These are phyloP conservation scores for Trichoderma cornu-damae DNA, from an alignment of 2,329 filamentous ascomycete species.

Conservation along the genomic window DNA sequence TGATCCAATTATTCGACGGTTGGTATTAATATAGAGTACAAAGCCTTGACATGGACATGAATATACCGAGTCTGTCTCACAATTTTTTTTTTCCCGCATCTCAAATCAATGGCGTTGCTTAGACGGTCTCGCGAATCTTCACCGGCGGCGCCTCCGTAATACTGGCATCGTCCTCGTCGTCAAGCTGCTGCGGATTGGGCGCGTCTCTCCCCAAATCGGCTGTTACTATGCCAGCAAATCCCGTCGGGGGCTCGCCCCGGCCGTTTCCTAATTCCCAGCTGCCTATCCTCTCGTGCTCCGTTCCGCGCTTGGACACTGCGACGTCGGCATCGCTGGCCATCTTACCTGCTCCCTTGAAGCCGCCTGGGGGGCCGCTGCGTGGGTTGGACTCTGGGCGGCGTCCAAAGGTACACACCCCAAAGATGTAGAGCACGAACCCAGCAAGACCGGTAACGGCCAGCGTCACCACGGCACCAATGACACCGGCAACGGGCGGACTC, in stretches of 20 bases:
- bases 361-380: conserved; percentile 27
- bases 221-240: conserved; percentile 25
- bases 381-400: conserved; percentile 19
- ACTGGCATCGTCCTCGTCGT: conserved; percentile 29
- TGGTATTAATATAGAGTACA: not conserved
- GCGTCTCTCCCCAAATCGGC: conserved; percentile 20
- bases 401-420: conserved; percentile 33
- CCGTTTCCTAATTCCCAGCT: conserved; percentile 44
- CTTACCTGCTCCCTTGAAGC: conserved; percentile 44
- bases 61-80: conserved; percentile 1
- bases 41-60: not conserved
- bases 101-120: not conserved
- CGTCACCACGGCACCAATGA: conserved; percentile 43
- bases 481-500: conserved; percentile 39
- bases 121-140: conserved; percentile 38
- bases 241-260: conserved; percentile 18
- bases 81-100: too few relatives aligned
- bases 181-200: conserved; percentile 20
- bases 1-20: not conserved
- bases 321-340: conserved; percentile 42
- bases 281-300: conserved; percentile 42
- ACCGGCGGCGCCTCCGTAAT: conserved; percentile 35
- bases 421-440: conserved; percentile 29
- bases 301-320: conserved; percentile 36
- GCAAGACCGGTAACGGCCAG: conserved; percentile 34